Evolutionary conservation across 2,329 filamentous ascomycete species (phyloP).

Genomic region (Alternaria gaisen): DNA sequence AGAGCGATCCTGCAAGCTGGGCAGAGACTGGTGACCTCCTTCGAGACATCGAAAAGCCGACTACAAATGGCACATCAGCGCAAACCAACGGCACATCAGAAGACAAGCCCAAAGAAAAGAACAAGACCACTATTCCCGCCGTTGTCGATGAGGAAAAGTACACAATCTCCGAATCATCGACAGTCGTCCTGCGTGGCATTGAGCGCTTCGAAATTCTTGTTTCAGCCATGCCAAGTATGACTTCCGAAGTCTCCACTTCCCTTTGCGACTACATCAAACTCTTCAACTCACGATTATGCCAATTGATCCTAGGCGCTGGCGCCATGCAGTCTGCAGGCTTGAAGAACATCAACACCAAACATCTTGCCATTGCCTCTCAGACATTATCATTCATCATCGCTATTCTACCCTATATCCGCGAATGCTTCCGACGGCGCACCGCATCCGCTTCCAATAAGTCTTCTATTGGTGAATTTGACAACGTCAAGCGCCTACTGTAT

Average conservation of each 20-base stretch:
- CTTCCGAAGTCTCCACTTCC: slow-evolving; percentile 78
- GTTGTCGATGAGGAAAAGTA: slow-evolving; percentile 85
- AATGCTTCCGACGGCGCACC: slow-evolving; percentile 83
- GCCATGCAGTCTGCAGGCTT: slow-evolving; percentile 88
- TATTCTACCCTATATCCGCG: slow-evolving; percentile 86
- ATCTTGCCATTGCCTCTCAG: slow-evolving; percentile 90
- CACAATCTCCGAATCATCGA: slow-evolving; percentile 83
- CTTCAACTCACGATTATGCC: slow-evolving; percentile 96
- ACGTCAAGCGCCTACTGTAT: slow-evolving; percentile 80
- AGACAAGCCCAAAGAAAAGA: slow-evolving; percentile 42
- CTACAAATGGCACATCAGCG: slow-evolving; percentile 34
- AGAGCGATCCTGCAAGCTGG: slow-evolving; percentile 74
- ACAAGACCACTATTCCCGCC: slow-evolving; percentile 66
- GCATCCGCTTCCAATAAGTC: slow-evolving; percentile 55
- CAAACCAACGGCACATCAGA: slow-evolving; percentile 45
- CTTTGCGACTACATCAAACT: slow-evolving; percentile 87
- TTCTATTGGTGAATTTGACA: slow-evolving; percentile 82
- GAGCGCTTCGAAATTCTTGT: slow-evolving; percentile 85
- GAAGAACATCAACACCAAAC: slow-evolving; percentile 90
- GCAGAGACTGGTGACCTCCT: slow-evolving; percentile 60
- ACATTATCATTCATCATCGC: slow-evolving; percentile 87
- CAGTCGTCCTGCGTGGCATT: slow-evolving; percentile 81
- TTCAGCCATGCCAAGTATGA: slow-evolving; percentile 87
- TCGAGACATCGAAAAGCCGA: slow-evolving; percentile 29
- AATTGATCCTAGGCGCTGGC: slow-evolving; percentile 93